Base-by-base conservation (phyloP, 345 rosid species). In the Populus ilicifolia region DNA sequence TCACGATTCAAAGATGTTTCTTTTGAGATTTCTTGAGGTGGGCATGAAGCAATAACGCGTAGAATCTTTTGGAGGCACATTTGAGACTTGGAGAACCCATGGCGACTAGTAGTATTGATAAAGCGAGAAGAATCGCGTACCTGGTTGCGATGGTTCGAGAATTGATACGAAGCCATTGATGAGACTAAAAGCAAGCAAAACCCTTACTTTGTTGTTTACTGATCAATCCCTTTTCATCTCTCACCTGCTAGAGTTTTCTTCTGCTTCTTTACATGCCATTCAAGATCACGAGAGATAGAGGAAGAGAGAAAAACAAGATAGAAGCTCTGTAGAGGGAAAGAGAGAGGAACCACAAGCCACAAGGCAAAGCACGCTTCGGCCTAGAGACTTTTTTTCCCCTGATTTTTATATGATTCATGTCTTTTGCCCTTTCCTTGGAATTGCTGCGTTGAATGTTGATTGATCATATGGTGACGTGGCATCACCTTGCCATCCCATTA, bases 31-130 rank as follows among this genome's bases (percentile, higher is more conserved):
- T 25, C 65, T 38, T 46, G 68, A 43, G 85, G 74, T 67, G 73
- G 68, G 71, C 56, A 61, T 3, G 85, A 70, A 29, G 84, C 67
- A 62, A 87, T 87, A 23, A 77, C 38, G 16, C 14, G 81, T 64
- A 85, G 73, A 80, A 87, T 87, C 83, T 76, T 87, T 29, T 77
- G 76, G 54, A 87, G 84, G 62, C 76, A 80, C 20, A 72, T 80
- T 56, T 87, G 87, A 62, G 88, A 83, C 56, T 84, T 87, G 65
- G 88, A 87, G 18, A 81, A 71, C 30, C 85, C 74, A 70, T 50
- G 76, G 43, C 72, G 73, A 67, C 54, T 21, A 48, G 43, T 16
- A 30, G 9, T 29, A 69, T 59, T 30, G 39, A 35, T 67, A 30
- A 18, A 67, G 46, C 69, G 36, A 73, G 77, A 69, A 75, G 77